Evolutionary conservation across 805 yeast genomes (phyloP), one percentile per base, ranked within the genome.

Genomic region (Kazachstania taianensis): DNA sequence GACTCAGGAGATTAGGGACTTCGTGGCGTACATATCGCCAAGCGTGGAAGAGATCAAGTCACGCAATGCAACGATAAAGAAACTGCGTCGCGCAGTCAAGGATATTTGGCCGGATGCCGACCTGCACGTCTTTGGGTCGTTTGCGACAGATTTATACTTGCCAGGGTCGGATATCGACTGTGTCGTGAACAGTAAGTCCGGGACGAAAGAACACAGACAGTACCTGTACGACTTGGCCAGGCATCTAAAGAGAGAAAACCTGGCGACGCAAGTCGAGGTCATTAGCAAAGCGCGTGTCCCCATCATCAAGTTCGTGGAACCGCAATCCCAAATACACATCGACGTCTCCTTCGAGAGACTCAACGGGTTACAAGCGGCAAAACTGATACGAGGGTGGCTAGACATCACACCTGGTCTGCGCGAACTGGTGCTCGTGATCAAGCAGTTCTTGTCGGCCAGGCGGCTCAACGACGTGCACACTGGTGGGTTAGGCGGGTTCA

Each of bases 141-240:
- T 73, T 55, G 96, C 97, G 0, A 86, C 96, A 0, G 96, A 87
- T 52, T 63, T 89, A 40, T 89, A 87, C 50, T 65, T 89, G n/a
- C 97, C 97, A 0, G 94, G 94, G 2, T 84, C 96, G 0, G 98
- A 89, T 64, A 85, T 89, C 17, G 98, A 89, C 58, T 77, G 89
- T 77, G 96, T 86, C 28, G 72, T 92, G 22, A 66, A 78, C 4
- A 81, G 94, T 16, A 61, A 67, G 13, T 59, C 65, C 9, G 75
- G 78, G 2, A 70, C 72, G 46, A 64, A 64, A 40, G 85, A 73
- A 44, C 71, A 69, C 35, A 72, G 84, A 50, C 68, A 75, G 12
- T 66, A 73, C 23, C 61, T 92, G 33, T 86, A 78, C 54, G 78
- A 78, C 48, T 63, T 89, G 8, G 76, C 94, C 2, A 73, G 86